Conservation (phyloP, 2,329 filamentous ascomycete species). For the Colletotrichum australisinense region DNA sequence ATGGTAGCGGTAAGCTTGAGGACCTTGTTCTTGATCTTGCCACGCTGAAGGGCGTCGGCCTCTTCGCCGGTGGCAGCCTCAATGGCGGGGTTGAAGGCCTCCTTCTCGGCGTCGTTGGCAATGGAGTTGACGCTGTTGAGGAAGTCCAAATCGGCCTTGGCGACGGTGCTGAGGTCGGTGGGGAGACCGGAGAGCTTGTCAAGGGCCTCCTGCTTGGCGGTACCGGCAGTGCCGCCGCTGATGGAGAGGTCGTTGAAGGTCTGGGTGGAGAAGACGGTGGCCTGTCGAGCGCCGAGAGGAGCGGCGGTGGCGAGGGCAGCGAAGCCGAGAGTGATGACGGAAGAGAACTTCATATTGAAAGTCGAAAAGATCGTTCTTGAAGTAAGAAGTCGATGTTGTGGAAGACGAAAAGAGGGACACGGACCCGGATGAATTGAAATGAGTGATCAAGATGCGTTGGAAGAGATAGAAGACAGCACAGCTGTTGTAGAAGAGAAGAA, state of each 20-base stretch:
- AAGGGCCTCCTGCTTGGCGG: conserved; percentile 55
- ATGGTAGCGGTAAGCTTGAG: conserved; percentile 66
- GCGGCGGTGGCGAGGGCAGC: conserved; percentile 42
- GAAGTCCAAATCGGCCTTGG: conserved; percentile 58
- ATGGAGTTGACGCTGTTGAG: conserved; percentile 63
- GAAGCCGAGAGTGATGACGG: conserved; percentile 42
- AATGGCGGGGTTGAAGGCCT: conserved; percentile 66
- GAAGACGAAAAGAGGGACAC: conserved; percentile 29
- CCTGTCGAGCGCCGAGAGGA: conserved; percentile 42
- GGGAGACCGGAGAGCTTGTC: conserved; percentile 50
- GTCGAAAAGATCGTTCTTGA: background rate
- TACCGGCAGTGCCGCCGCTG: conserved; percentile 57
- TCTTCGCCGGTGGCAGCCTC: conserved; percentile 57
- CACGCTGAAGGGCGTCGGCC: conserved; percentile 61
- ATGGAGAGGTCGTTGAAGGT: conserved; percentile 60
- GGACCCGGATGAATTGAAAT: conserved; percentile 27
- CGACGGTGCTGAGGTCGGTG: conserved; percentile 56
- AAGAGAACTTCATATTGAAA: conserved; percentile 49
- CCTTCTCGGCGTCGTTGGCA: conserved; percentile 63
- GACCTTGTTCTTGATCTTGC: conserved; percentile 72
- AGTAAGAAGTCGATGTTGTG: background rate
- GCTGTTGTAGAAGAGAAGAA: conserved; percentile 32
- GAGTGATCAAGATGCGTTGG: conserved; percentile 33
- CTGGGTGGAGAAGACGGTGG: conserved; percentile 45
- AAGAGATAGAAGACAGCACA: conserved; percentile 35